Conservation (phyloP, 768 basidiomycete genomes). For the Mycena haematopus region DNA sequence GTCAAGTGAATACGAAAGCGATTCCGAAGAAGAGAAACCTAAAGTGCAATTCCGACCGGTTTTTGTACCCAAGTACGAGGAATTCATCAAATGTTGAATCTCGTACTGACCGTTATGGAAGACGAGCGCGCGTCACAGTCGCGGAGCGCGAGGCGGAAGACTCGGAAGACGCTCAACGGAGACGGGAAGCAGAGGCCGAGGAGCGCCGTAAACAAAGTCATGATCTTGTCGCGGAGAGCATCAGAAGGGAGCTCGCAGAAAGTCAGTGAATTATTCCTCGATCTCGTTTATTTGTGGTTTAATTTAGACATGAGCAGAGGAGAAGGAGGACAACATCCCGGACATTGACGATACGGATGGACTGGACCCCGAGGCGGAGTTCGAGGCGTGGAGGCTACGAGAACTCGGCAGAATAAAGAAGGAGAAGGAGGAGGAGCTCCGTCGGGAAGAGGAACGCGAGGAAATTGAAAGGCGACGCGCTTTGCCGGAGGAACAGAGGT, state of each 20-base stretch:
- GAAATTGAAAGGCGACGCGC: constrained; percentile 92
- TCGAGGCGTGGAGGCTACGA: constrained; percentile 94
- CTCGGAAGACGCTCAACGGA: constrained; percentile 74
- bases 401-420: constrained; percentile 93
- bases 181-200: constrained; percentile 77
- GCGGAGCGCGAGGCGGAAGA: constrained; percentile 74
- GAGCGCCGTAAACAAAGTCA: constrained; percentile 89
- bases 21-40: constrained; percentile 74
- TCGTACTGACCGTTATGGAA: constrained; percentile 37
- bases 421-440: constrained; percentile 89
- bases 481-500: constrained; percentile 89
- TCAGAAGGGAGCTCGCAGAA: constrained; percentile 87
- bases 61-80: constrained; percentile 86
- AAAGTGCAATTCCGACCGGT: constrained; percentile 88
- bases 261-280: constrained; percentile 58
- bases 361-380: constrained; percentile 85
- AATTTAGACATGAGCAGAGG: constrained; percentile 59
- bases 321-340: constrained; percentile 81
- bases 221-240: constrained; percentile 93
- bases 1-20: constrained; percentile 89
- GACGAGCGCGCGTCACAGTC: constrained; percentile 79
- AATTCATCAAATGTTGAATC: not conserved
- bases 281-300: constrained; percentile 3
- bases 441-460: constrained; percentile 82
- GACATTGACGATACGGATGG: constrained; percentile 97